A percentile compares a stretch with the other conserved stretches of the same genome.
Evolutionary conservation across 306 rosid genomes (phyloP).

Genomic region (Styphnolobium japonicum): DNA sequence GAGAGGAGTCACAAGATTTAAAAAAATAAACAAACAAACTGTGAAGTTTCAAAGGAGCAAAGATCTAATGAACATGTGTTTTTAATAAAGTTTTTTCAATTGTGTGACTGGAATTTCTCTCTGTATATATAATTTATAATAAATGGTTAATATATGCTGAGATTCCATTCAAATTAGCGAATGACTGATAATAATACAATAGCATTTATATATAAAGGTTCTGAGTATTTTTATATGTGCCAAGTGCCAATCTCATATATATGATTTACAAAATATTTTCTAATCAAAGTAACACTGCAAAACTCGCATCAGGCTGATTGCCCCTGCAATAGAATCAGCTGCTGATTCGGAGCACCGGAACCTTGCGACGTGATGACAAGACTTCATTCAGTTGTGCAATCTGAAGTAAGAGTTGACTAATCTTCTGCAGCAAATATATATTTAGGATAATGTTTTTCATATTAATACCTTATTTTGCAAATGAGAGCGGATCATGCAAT

Average conservation of each 20-base stretch:
- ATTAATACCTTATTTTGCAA: neutral
- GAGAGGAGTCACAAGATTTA: no score
- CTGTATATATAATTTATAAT: no score
- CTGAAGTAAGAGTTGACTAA: conserved; percentile 47
- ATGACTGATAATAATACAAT: neutral
- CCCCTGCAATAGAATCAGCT: conserved; percentile 3
- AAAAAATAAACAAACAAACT: no score
- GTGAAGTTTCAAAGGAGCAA: no score
- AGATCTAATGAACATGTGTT: no score
- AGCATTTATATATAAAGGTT: neutral
- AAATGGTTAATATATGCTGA: neutral
- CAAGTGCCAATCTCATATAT: neutral
- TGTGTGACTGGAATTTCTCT: no score
- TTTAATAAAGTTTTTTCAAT: neutral
- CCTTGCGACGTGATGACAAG: conserved; percentile 51
- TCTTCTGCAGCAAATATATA: conserved; percentile 41
- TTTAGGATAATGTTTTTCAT: neutral
- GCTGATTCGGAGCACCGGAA: conserved; percentile 48
- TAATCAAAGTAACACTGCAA: neutral
- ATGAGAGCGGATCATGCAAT: neutral
- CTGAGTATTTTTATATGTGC: neutral
- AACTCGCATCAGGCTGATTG: neutral
- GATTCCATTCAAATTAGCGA: neutral
- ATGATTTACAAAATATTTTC: neutral
- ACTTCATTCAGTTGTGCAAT: conserved; percentile 59